A percentile compares a stretch with the other conserved stretches of the same genome.
These are phyloP conservation scores for Aspergillus sp. DNA, from an alignment of 2,329 filamentous ascomycete species.

Conservation along the genomic window DNA sequence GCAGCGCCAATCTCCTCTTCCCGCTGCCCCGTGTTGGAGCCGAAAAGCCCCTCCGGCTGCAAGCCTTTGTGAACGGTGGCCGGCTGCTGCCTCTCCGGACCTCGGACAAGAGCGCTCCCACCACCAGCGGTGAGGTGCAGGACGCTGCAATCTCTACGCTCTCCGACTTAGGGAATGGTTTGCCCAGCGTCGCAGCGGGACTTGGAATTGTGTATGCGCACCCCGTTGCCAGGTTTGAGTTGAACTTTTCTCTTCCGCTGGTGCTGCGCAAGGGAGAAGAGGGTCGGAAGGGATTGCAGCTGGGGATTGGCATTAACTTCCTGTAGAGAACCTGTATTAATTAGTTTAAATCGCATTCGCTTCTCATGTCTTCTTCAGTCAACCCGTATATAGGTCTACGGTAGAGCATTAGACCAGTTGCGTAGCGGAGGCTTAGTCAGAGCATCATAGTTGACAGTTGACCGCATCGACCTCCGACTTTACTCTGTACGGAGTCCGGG, in stretches of 20 bases:
- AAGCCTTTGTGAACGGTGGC: conserved; percentile 86
- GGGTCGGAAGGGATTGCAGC: conserved; percentile 79
- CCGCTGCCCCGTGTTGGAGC: conserved; percentile 74
- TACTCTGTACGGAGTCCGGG: no score
- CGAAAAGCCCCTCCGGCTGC: conserved; percentile 76
- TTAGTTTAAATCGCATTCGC: background rate
- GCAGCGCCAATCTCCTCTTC: conserved; percentile 74
- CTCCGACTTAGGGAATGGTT: conserved; percentile 60
- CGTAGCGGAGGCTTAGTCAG: no score
- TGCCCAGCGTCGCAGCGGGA: conserved; percentile 79
- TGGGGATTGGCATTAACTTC: conserved; percentile 96
- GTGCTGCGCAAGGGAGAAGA: conserved; percentile 76
- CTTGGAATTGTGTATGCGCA: conserved; percentile 91
- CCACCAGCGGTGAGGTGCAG: conserved; percentile 41
- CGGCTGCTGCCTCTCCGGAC: conserved; percentile 68
- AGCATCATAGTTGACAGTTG: no score
- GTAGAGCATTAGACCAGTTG: no score
- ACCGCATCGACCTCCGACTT: no score
- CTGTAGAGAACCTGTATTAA: conserved; percentile 47
- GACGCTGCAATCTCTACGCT: conserved; percentile 51
- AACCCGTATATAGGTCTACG: background rate
- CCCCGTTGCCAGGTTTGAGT: conserved; percentile 82
- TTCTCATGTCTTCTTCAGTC: background rate
- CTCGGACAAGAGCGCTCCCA: conserved; percentile 39
- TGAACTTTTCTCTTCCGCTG: conserved; percentile 88